A percentile compares a stretch with the other conserved stretches of the same genome.
Conservation (phyloP, 306 rosid genomes). For the Herpetospermum pedunculosum region DNA sequence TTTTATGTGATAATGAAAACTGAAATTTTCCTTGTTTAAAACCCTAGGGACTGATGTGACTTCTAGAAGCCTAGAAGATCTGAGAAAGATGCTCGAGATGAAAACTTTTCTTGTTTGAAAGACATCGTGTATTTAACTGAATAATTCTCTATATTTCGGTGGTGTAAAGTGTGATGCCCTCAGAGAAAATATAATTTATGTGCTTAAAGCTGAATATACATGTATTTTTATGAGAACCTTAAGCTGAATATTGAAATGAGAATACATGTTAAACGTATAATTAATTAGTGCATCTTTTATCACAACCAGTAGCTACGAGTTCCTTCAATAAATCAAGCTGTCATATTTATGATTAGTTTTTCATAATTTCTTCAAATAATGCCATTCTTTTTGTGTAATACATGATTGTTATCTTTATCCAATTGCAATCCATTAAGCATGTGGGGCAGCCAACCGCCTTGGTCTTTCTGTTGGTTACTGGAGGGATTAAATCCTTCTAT, state of each 20-base stretch:
- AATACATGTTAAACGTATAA: neutral
- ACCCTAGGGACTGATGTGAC: neutral
- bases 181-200: neutral
- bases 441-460: neutral
- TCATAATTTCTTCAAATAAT: neutral
- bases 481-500: neutral
- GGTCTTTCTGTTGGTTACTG: neutral
- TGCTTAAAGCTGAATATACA: neutral
- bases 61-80: neutral
- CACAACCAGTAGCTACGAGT: neutral
- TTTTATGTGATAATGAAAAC: neutral
- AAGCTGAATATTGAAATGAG: neutral
- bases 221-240: too few species aligned
- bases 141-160: neutral
- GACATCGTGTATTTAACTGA: neutral
- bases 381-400: neutral
- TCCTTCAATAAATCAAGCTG: neutral
- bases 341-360: neutral
- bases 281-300: neutral
- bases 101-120: neutral
- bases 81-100: neutral
- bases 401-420: neutral
- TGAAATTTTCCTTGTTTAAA: neutral
- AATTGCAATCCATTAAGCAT: neutral
- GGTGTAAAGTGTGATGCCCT: neutral